Base-by-base conservation (phyloP, 2,329 filamentous ascomycete genomes). In the Xylaria sp. region DNA sequence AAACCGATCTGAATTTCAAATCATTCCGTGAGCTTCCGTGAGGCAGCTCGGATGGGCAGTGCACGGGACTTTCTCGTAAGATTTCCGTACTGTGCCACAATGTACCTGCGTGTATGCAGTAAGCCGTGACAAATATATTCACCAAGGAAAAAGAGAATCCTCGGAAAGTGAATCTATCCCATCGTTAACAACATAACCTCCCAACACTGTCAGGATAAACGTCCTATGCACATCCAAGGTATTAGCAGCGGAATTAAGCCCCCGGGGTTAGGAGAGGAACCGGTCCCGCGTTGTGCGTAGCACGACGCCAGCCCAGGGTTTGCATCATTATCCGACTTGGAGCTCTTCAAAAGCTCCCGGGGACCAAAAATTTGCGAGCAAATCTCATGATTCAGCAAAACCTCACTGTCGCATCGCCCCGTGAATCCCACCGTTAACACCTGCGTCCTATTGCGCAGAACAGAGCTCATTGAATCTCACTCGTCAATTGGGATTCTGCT, bases 261-360 rank as follows among this genome's bases (percentile, higher is more conserved):
- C 8, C 37, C 37, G 37, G 37, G 11, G 37, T 42, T 42, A 42
- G 37, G 37, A 42, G 37, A 42, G 11, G 37, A 9, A 2, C 37
- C 13, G 11, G 42, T 46, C 9, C 9, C 42, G 13, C 42, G 11
- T n/a, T n/a, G 9, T 42, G 37, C 23, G 23, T 30, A 42, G 37
- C 37, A 42, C 37, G 54, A 54, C 39, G 52, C 57, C 50, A 30
- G 23, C 23, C 23, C 23, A 13, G 30, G 19, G 9, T 47, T 64
- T 64, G 60, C 62, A 64, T 62, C 62, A 64, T 60, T 55, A 49
- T 59, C 37, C 8, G 37, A 46, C 42, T 6, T n/a, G 13, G 42
- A 46, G n/a, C 13, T 46, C 11, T 46, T 46, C 10, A 13, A 42
- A 42, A 62, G 57, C 57, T 55, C 44, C 18, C 9, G 11, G 48